Conservation (phyloP, 2,329 filamentous ascomycete genomes). For the Alternaria angustiovoidea region DNA sequence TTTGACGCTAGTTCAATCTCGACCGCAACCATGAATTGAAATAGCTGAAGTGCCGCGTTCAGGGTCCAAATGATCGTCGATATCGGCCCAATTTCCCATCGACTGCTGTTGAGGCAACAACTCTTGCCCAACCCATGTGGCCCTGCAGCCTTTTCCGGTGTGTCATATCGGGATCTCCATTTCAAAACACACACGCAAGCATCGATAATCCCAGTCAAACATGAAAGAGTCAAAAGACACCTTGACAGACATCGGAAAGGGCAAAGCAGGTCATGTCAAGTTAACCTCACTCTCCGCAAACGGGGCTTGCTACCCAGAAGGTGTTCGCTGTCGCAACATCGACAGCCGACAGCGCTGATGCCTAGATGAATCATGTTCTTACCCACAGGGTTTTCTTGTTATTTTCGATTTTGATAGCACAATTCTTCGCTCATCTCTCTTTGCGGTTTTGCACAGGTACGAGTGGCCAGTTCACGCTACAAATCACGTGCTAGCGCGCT, state of each 20-base stretch:
- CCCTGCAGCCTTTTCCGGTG: background rate
- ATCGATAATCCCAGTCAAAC: background rate
- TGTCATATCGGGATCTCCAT: background rate
- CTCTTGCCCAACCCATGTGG: background rate
- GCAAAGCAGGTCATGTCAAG: background rate
- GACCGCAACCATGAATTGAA: constrained; percentile 1
- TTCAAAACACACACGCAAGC: background rate
- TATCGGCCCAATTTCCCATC: background rate
- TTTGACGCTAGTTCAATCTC: constrained; percentile 14
- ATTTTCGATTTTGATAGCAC: background rate
- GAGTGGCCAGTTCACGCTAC: background rate
- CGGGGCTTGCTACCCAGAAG: background rate
- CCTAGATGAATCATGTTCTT: too few relatives aligned
- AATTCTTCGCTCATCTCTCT: background rate
- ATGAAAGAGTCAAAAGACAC: background rate
- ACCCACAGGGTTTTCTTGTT: background rate
- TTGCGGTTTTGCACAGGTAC: background rate
- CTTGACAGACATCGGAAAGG: background rate
- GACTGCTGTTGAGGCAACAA: background rate
- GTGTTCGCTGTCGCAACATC: background rate
- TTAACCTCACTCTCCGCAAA: background rate
- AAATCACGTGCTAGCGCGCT: constrained; percentile 12
- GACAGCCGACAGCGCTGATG: background rate
- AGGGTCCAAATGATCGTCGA: background rate
- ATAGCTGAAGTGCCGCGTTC: background rate